Evolutionary conservation across 148 eudicot genomes (phyloP).

Genomic region (Linanthus parryae): DNA sequence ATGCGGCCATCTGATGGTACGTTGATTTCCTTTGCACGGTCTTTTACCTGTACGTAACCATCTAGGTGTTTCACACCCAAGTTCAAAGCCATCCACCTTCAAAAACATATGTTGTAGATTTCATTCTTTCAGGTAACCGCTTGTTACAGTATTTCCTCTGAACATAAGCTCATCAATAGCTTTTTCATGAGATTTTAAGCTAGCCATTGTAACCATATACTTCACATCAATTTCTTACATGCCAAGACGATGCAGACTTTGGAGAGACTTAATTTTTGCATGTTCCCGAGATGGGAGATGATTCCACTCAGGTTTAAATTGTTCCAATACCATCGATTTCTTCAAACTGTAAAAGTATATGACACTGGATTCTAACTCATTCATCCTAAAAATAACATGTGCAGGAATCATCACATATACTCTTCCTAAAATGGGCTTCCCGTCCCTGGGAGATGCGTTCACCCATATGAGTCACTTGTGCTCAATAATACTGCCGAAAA

Average conservation of each 20-base stretch:
- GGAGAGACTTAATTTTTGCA: slow-evolving; percentile 58
- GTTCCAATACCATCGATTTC: slow-evolving; percentile 72
- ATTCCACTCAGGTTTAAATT: slow-evolving; percentile 61
- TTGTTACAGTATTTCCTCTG: slow-evolving; percentile 71
- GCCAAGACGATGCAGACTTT: slow-evolving; percentile 48
- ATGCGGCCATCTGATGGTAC: too few relatives aligned
- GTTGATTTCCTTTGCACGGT: slow-evolving; percentile 61
- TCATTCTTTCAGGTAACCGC: slow-evolving; percentile 45
- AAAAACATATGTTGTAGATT: slow-evolving; percentile 50
- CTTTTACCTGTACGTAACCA: slow-evolving; percentile 57
- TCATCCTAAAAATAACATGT: slow-evolving; percentile 47
- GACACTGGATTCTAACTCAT: slow-evolving; percentile 44
- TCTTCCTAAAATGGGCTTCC: slow-evolving; percentile 35
- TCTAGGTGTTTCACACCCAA: slow-evolving; percentile 56
- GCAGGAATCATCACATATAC: slow-evolving; percentile 49
- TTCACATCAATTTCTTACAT: slow-evolving; percentile 54
- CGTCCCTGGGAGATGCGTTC: slow-evolving; percentile 34
- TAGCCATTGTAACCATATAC: slow-evolving; percentile 43
- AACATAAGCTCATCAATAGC: slow-evolving; percentile 77
- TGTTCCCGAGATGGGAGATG: slow-evolving; percentile 21
- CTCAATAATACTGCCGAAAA: slow-evolving; percentile 30
- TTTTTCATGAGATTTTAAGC: slow-evolving; percentile 44
- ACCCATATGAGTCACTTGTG: slow-evolving; percentile 54
- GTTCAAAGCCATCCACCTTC: slow-evolving; percentile 61
- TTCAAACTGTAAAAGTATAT: slow-evolving; percentile 53